Conservation (phyloP, 2,329 filamentous ascomycete genomes). For the Arthrobotrys sphaeroides region DNA sequence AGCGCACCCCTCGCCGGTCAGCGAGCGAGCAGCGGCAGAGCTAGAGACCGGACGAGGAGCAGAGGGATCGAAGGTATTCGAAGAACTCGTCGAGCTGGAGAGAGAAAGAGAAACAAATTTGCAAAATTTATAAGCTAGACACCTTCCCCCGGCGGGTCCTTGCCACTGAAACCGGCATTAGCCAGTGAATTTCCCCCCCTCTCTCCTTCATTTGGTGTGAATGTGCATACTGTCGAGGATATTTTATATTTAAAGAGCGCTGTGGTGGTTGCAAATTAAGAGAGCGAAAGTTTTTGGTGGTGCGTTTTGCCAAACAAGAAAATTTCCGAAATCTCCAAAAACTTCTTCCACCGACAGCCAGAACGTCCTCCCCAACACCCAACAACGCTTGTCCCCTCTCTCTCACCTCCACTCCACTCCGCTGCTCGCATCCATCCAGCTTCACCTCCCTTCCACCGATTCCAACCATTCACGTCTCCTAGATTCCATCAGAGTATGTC, state of each 20-base stretch:
- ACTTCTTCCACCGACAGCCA: slow-evolving; percentile 38
- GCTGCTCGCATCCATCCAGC: slow-evolving; percentile 5
- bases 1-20: slow-evolving; percentile 6
- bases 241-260: slow-evolving; percentile 9
- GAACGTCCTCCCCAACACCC: slow-evolving; percentile 46
- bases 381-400: slow-evolving; percentile 30
- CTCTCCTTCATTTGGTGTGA: no score
- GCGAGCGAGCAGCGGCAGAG: neutral
- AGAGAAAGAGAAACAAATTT: slow-evolving; percentile 23
- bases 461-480: slow-evolving; percentile 14
- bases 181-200: neutral
- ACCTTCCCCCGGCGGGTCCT: slow-evolving; percentile 29
- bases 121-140: slow-evolving; percentile 30
- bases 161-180: slow-evolving; percentile 39
- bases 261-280: neutral
- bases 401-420: slow-evolving; percentile 8
- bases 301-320: slow-evolving; percentile 56
- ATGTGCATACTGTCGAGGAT: no score
- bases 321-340: slow-evolving; percentile 59
- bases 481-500: slow-evolving; percentile 1
- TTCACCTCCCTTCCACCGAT: slow-evolving; percentile 36
- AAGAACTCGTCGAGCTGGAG: slow-evolving; percentile 14
- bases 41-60: neutral
- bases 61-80: neutral
- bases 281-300: neutral